A percentile compares a stretch with the other conserved stretches of the same genome.
Evolutionary conservation across 192 early-diverging fungal genomes (phyloP).

Genomic region (Jimgerdemannia lactiflua): DNA sequence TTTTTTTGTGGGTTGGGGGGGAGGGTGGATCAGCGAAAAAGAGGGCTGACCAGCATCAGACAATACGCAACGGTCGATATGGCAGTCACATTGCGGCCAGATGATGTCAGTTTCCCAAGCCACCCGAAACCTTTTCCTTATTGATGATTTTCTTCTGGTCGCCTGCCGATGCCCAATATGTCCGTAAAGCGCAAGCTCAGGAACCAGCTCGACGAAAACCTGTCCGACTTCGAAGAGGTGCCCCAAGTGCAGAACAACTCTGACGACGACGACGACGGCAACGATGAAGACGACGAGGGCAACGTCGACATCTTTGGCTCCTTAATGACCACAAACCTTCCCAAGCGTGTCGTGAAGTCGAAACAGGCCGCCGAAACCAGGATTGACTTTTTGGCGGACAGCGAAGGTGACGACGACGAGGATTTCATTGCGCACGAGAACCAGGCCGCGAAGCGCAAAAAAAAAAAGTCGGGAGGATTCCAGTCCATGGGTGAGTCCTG

Average conservation of each 20-base stretch:
- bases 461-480: conserved; percentile 97
- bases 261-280: conserved; percentile 5
- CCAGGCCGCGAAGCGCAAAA: conserved; percentile 78
- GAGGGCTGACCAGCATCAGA: no score
- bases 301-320: conserved; percentile 32
- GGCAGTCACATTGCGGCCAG: neutral
- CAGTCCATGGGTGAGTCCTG: conserved; percentile 82
- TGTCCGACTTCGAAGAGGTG: conserved; percentile 38
- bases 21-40: neutral
- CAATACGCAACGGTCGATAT: no score
- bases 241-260: neutral
- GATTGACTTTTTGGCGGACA: conserved; percentile 8
- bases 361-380: conserved; percentile 13
- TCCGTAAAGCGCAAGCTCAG: neutral
- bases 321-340: conserved; percentile 5
- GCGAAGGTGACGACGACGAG: conserved; percentile 13
- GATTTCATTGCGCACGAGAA: conserved; percentile 46
- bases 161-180: no score
- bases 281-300: conserved; percentile 15
- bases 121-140: neutral
- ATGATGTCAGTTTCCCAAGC: neutral
- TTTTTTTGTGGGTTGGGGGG: no score
- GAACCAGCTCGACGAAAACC: conserved; percentile 15
- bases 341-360: neutral
- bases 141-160: neutral